phyloP scores from a whole-genome alignment of 768 basidiomycete genomes.

The Xanthoconium purpureum region DNA sequence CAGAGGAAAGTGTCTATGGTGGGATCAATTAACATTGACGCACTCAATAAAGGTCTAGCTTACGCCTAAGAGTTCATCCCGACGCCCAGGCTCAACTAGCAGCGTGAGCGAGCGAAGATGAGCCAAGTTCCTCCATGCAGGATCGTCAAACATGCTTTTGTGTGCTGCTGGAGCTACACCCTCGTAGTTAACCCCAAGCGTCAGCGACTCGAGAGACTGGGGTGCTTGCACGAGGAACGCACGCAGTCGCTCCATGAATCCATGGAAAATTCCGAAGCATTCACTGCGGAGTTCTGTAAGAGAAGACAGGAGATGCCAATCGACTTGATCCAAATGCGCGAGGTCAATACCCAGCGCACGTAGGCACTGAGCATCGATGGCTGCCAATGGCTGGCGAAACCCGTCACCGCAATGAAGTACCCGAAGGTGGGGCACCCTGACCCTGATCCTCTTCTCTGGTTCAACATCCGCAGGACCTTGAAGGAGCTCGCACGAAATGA shows the following conservation, averaged over 20 bases:
- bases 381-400: background rate
- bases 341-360: background rate
- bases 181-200: background rate
- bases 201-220: slow-evolving; percentile 1
- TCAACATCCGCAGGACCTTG: background rate
- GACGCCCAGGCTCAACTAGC: background rate
- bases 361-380: background rate
- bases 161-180: background rate
- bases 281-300: slow-evolving; percentile 2
- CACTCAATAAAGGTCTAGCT: background rate
- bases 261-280: too few relatives aligned
- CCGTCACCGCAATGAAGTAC: background rate
- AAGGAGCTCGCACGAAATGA: slow-evolving; percentile 2
- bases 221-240: background rate
- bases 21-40: background rate
- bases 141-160: background rate
- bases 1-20: background rate
- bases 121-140: background rate
- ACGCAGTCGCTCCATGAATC: background rate
- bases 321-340: background rate
- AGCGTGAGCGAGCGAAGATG: slow-evolving; percentile 11
- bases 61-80: background rate
- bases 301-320: background rate
- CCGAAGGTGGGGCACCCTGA: slow-evolving; percentile 5
- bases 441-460: slow-evolving; percentile 3